Base-by-base conservation (phyloP, 352 stramenopile species). In the Phytophthora idaei region DNA sequence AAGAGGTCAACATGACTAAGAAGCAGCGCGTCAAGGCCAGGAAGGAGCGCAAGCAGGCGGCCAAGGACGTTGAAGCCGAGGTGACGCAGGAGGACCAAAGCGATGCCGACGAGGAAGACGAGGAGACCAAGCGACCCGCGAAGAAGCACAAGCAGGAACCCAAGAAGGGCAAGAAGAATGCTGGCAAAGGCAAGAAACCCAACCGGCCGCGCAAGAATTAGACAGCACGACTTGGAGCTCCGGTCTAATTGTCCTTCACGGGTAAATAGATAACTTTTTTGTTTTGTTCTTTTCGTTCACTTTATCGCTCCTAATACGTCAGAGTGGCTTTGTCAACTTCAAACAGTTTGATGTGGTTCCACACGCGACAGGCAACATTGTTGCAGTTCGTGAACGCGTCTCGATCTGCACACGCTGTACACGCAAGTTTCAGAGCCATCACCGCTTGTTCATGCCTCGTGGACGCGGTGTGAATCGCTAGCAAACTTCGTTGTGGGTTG, bases 1-100 rank as follows among this genome's bases (percentile, higher is more conserved):
- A 95, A 45, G 83, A 90, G 61, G 81, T 73, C 25, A 81, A 67
- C 57, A 73, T 89, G 65, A 89, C 90, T n/a, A 97, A 93, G 68
- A 88, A 95, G 46, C 73, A 80, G 49, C 85, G 90, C 64, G 89
- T 93, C 63, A 85, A 93, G 53, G 73, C 85, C 42, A 77, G 83
- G 15, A 89, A 94, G 71, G 85, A 85, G 10, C 66, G 83, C 9
- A 89, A 93, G 75, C 69, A 95, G 69, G 84, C 86, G 1, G 80
- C 86, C 3, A 73, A 75, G n/a, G 80, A 92, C 52, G 88, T 95
- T 12, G 73, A 90, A 15, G 89, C 85, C 11, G 57, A 86, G 21
- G 81, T 95, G 5, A 73, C 80, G 25, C 71, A 79, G 59, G 81
- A 92, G 48, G 71, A 78, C 7, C 54, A 69, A 10, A 85, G 73